Base-by-base conservation (phyloP, 306 rosid species). In the Rosa lucieae region DNA sequence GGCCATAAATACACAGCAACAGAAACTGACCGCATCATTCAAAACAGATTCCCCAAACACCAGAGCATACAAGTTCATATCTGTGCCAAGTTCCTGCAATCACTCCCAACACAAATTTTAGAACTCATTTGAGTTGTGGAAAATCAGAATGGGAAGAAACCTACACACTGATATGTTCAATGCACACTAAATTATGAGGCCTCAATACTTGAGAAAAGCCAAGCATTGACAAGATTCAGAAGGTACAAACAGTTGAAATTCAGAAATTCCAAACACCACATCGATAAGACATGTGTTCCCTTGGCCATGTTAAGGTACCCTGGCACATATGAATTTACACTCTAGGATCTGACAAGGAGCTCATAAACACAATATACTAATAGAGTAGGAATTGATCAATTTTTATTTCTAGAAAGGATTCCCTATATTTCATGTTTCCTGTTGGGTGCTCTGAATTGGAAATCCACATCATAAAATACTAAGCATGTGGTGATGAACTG, bases 1-100 rank as follows among this genome's bases (percentile, higher is more conserved):
- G 53, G 69, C 71, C 49, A 71, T 40, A 62, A 73, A 21, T 49
- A 51, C 71, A 76, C 47, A 67, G 63, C 68, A 40, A 62, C 20
- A 71, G 82, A 81, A 80, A 88, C 97, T 85, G 86, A 91, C 99
- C 3, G 98, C 98, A 82, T 95, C 98, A 86, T 95, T 95, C 91
- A 95, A 78, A 81, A 95, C 99, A 58, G 99, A 95, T 84, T 95
- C 99, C 82, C 99, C 98, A 83, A 95, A 95, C 79, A 95, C 99
- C 87, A 95, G 86, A 61, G 99, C 99, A 90, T 95, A 95, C 72
- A 95, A 88, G 84, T 95, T 95, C 82, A 70, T 87, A 83, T 93
- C 98, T 10, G 97, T 85, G 84, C 99, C 98, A 80, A 95, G 97
- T 89, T 95, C 98, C 99, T 93, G 79, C 76, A 88, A 78, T 86